Evolutionary conservation across 2,329 filamentous ascomycete genomes (phyloP), one percentile per base, ranked within the genome.

Genomic region (Albophoma yamanashiensis): DNA sequence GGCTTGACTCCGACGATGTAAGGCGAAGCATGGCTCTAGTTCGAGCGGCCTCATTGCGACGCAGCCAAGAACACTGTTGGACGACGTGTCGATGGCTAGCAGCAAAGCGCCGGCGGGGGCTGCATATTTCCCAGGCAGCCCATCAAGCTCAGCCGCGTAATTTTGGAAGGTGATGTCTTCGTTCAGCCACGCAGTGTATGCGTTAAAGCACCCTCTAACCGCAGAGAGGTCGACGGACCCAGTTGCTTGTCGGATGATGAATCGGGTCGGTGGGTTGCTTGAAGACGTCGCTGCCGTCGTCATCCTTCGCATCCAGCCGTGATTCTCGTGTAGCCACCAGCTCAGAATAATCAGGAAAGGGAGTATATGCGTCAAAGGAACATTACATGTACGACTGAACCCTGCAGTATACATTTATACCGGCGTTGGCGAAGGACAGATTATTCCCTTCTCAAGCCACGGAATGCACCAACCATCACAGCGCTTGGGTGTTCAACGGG

Each of bases 111-210:
- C 68, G 6, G 59, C 52, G 0, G 69, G 66, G 3, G 67, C 53
- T 12, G 65, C 63, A 20, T 70, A 70, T 62, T 67, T 67, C 12
- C 69, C 67, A 5, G 69, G 68, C 4, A 69, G 58, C 1, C 58
- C 55, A n/a, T 61, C 61, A 2, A 68, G 40, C 43, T 70, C 69
- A 8, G 60, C 58, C 1, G 58, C 60, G 25, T 67, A 70, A 58
- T 68, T 60, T 57, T 70, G 68, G n/a, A 69, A 68, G 2, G 65
- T 61, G 7, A 69, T 58, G 45, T 70, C 68, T 40, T 67, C 59
- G 59, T 65, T 60, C 2, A 70, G 63, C 67, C 69, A 69, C 34
- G 65, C 58, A 0, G 65, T 64, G 27, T 69, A 70, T 1, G 64
- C 63, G 8, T 60, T 56, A 58, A 70, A 70, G 60, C 69, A 69